Evolutionary conservation across 2,329 filamentous ascomycete genomes (phyloP).

Genomic region (Anisogramma anomala): DNA sequence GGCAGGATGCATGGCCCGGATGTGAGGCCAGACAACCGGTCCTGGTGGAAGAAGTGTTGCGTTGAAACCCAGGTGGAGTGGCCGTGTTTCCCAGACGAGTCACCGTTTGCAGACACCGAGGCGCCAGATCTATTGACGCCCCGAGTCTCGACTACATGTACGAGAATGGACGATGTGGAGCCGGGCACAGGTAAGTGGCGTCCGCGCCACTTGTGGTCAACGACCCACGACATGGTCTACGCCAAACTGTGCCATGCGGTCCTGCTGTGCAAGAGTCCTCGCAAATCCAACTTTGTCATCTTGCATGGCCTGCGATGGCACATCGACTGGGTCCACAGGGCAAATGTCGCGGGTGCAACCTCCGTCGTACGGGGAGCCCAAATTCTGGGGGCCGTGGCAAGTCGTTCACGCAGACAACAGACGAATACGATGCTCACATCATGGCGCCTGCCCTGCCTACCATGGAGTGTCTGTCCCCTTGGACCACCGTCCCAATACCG

Average conservation of each 20-base stretch:
- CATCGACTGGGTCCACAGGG: conserved; percentile 48
- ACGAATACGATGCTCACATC: conserved; percentile 26
- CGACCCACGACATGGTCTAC: conserved; percentile 46
- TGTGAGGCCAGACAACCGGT: conserved; percentile 37
- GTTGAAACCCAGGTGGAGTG: conserved; percentile 56
- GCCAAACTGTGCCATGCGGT: conserved; percentile 50
- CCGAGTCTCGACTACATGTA: conserved; percentile 34
- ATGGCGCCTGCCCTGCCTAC: not conserved
- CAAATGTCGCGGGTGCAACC: conserved; percentile 42
- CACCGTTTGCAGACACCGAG: not conserved
- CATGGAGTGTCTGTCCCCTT: not conserved
- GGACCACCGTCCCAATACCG: not conserved
- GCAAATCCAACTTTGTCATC: conserved; percentile 47
- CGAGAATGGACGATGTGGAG: conserved; percentile 34
- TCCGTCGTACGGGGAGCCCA: conserved; percentile 41
- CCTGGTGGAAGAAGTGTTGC: conserved; percentile 41
- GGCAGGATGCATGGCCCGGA: conserved; percentile 36
- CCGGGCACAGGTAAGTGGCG: conserved; percentile 44
- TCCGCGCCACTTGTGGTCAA: conserved; percentile 43
- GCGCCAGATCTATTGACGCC: conserved; percentile 16
- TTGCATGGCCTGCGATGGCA: conserved; percentile 46
- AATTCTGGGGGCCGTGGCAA: conserved; percentile 38
- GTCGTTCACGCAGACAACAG: conserved; percentile 38
- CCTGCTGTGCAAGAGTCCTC: conserved; percentile 42
- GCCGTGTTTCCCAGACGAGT: conserved; percentile 1